A percentile compares a stretch with the other conserved stretches of the same genome.
Evolutionary conservation across 2,329 filamentous ascomycete genomes (phyloP).

Genomic region (Aspergillus sp.): DNA sequence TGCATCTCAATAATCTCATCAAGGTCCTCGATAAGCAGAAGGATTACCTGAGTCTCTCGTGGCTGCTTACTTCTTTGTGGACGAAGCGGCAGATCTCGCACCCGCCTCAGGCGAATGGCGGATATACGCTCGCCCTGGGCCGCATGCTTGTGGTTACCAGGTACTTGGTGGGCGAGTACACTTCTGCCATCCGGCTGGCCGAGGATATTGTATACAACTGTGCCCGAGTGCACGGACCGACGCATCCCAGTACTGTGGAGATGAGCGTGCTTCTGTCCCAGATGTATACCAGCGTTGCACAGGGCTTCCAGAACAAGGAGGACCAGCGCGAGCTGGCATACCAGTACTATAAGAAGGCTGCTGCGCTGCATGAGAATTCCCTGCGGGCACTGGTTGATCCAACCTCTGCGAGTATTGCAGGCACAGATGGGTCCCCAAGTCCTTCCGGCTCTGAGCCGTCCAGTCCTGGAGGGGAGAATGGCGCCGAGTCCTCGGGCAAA

Average conservation of each 20-base stretch:
- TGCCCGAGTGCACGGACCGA: constrained; percentile 52
- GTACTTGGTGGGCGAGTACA: constrained; percentile 48
- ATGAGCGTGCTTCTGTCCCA: constrained; percentile 52
- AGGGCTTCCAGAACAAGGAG: constrained; percentile 35
- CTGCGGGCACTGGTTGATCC: constrained; percentile 39
- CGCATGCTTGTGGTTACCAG: constrained; percentile 51
- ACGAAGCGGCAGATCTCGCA: constrained; percentile 38
- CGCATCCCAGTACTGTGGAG: constrained; percentile 49
- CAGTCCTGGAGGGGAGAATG: background rate
- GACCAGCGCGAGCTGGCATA: constrained; percentile 34
- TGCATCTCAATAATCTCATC: constrained; percentile 45
- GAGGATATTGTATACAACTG: constrained; percentile 59
- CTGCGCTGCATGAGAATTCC: constrained; percentile 39
- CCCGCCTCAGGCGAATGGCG: constrained; percentile 37
- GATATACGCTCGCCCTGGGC: constrained; percentile 42
- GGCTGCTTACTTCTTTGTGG: constrained; percentile 47
- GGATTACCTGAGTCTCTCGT: constrained; percentile 46
- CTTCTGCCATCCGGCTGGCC: constrained; percentile 48
- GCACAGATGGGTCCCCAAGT: background rate
- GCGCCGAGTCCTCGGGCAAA: constrained; percentile 16
- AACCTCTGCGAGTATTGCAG: background rate
- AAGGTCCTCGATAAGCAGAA: constrained; percentile 46
- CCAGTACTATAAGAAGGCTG: constrained; percentile 42
- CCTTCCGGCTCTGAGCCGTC: background rate
- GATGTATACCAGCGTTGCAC: constrained; percentile 50